Evolutionary conservation across 176 grass and related monocot genomes (phyloP).

Genomic region (Elaeis guineensis): DNA sequence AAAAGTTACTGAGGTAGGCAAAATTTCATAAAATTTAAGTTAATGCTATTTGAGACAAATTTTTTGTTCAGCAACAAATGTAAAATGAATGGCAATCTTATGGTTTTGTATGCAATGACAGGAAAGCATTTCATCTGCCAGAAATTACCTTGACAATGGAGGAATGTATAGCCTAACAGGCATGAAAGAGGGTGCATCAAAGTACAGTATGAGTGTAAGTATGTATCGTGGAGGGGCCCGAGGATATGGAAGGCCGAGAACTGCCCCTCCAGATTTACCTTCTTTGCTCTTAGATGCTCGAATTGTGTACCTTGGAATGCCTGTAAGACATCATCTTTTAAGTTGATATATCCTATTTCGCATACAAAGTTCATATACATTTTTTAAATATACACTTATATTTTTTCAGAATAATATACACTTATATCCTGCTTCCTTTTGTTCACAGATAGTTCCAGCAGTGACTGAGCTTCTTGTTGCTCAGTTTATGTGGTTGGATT

Average conservation of each 20-base stretch:
- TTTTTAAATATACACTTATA: no score
- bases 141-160: slow-evolving; percentile 58
- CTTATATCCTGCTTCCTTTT: no score
- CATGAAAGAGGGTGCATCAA: slow-evolving; percentile 40
- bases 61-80: not conserved
- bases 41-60: not conserved
- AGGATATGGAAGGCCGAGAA: slow-evolving; percentile 58
- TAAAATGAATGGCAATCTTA: slow-evolving; percentile 1
- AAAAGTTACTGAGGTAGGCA: slow-evolving; percentile 55
- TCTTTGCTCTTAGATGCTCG: slow-evolving; percentile 73
- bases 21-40: not conserved
- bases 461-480: slow-evolving; percentile 83
- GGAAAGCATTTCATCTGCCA: slow-evolving; percentile 64
- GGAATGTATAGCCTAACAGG: slow-evolving; percentile 62
- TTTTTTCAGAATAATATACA: no score
- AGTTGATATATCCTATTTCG: no score
- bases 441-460: slow-evolving; percentile 34
- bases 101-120: slow-evolving; percentile 23
- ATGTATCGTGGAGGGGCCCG: slow-evolving; percentile 52
- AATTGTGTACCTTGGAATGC: slow-evolving; percentile 84
- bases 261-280: slow-evolving; percentile 74
- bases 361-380: no score
- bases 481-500: slow-evolving; percentile 83
- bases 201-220: slow-evolving; percentile 45
- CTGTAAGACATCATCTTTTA: slow-evolving; percentile 36